Evolutionary conservation across 2,329 filamentous ascomycete genomes (phyloP), one percentile per base, ranked within the genome.

Genomic region (Fusarium algeriense): DNA sequence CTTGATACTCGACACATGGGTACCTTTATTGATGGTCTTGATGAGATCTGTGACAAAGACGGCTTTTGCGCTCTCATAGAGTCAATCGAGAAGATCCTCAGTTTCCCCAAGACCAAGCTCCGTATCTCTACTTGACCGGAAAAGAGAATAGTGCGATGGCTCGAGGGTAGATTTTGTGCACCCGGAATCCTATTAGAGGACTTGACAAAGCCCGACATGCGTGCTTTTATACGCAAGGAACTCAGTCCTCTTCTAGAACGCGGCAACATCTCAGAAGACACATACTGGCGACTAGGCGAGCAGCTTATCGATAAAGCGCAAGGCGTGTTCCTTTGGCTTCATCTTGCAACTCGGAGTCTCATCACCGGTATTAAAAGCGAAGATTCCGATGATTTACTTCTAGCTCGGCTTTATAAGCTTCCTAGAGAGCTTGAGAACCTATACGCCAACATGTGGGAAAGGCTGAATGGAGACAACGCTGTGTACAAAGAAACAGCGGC

Each of bases 381-480:
- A 0, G 66, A 71, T 30, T 19, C 50, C 1, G 28, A 52, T 19
- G 20, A 50, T 3, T 34, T 41, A 17, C 49, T 70, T 11, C 19
- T 56, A 2, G 6, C 13, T 14, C 40, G 67, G 4, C 44, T 71
- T 2, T 2, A 56, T 1, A 35, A 23, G 5, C 40, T 70, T 1
- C 67, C 60, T 1, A 12, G 17, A 5, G 67, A 70, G 5, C 43
- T 71, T 7, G 35, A 56, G n/a, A 13, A 46, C 13, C 28, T 71
- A 9, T 70, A 71, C 26, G n/a, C 41, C 10, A 57, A 55, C 17
- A 71, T 71, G 69, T 71, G 67, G 69, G 13, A 62, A 28, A 46
- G 67, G 5, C 14, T 70, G 2, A 67, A 70, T 6, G 43, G 61
- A 2, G 53, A 63, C 4, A 61, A 58, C 11, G 26, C 56, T 4